These are phyloP conservation scores for Eucalyptus victrix DNA, from an alignment of 345 rosid species.

Conservation along the genomic window DNA sequence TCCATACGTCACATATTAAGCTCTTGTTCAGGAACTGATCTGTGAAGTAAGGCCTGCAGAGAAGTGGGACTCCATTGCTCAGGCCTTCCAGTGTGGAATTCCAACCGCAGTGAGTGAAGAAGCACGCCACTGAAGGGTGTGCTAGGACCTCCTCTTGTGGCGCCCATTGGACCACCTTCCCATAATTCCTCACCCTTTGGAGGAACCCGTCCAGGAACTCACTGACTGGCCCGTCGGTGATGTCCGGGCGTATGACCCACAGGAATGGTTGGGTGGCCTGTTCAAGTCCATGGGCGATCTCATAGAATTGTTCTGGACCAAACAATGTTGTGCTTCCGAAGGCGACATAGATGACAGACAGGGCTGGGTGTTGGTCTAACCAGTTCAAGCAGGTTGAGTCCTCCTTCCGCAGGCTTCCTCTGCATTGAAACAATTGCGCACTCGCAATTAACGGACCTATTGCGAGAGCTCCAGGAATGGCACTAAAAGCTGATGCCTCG, in stretches of 20 bases:
- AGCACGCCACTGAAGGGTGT: slow-evolving; percentile 14
- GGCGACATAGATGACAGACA: slow-evolving; percentile 34
- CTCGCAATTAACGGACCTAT: slow-evolving; percentile 15
- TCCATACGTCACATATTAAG: slow-evolving; percentile 2
- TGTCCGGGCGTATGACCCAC: slow-evolving; percentile 14
- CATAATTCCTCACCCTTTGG: not conserved
- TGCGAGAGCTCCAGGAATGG: slow-evolving; percentile 3
- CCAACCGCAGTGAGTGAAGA: slow-evolving; percentile 20
- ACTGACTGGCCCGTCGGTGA: not conserved
- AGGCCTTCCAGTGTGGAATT: not conserved
- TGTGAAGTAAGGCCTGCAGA: slow-evolving; percentile 15
- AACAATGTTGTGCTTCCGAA: slow-evolving; percentile 19
- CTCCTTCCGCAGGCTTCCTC: slow-evolving; percentile 9
- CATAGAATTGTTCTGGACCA: slow-evolving; percentile 14
- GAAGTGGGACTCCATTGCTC: slow-evolving; percentile 14
- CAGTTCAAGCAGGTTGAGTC: slow-evolving; percentile 19
- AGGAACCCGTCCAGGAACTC: not conserved
- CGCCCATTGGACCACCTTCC: slow-evolving; percentile 8
- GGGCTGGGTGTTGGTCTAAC: slow-evolving; percentile 23
- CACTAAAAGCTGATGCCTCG: not conserved
- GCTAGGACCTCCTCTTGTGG: slow-evolving; percentile 10
- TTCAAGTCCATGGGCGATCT: slow-evolving; percentile 26
- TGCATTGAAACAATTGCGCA: not conserved
- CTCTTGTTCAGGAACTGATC: slow-evolving; percentile 15
- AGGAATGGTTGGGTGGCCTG: slow-evolving; percentile 6